Evolutionary conservation across 2,329 filamentous ascomycete species (phyloP).

Genomic region (Penicillium sp.): DNA sequence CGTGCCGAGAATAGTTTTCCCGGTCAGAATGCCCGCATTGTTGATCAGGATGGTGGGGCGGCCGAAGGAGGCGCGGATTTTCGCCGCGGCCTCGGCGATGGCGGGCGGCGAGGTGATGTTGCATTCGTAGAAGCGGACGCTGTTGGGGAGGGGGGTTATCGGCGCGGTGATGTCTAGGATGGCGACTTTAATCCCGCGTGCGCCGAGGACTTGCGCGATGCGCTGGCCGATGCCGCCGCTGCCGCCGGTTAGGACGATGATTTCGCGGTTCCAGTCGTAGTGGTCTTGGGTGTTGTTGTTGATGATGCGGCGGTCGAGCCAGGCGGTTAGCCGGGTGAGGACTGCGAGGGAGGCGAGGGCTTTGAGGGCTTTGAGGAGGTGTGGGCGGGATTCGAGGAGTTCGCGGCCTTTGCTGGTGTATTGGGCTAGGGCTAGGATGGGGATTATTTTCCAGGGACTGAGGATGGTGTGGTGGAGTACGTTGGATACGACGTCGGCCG

Average conservation of each 20-base stretch:
- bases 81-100: slow-evolving; percentile 55
- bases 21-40: slow-evolving; percentile 46
- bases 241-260: slow-evolving; percentile 74
- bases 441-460: slow-evolving; percentile 65
- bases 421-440: slow-evolving; percentile 63
- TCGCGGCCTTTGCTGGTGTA: slow-evolving; percentile 65
- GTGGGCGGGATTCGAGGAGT: slow-evolving; percentile 56
- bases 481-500: slow-evolving; percentile 60
- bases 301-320: slow-evolving; percentile 53
- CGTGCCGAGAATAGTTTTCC: slow-evolving; percentile 62
- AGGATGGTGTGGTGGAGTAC: slow-evolving; percentile 63
- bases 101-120: slow-evolving; percentile 64
- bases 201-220: slow-evolving; percentile 66
- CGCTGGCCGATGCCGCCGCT: slow-evolving; percentile 71
- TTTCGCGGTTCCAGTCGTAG: slow-evolving; percentile 63
- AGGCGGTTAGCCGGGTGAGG: slow-evolving; percentile 51
- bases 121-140: slow-evolving; percentile 69
- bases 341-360: slow-evolving; percentile 57
- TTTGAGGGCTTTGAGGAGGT: slow-evolving; percentile 56
- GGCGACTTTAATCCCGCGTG: slow-evolving; percentile 66
- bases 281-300: slow-evolving; percentile 47
- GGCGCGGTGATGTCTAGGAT: slow-evolving; percentile 60
- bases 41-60: slow-evolving; percentile 65
- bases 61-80: slow-evolving; percentile 60
- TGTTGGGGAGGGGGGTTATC: slow-evolving; percentile 34